phyloP scores from a whole-genome alignment of 2,329 filamentous ascomycete genomes.

The Ophiostoma piceae region DNA sequence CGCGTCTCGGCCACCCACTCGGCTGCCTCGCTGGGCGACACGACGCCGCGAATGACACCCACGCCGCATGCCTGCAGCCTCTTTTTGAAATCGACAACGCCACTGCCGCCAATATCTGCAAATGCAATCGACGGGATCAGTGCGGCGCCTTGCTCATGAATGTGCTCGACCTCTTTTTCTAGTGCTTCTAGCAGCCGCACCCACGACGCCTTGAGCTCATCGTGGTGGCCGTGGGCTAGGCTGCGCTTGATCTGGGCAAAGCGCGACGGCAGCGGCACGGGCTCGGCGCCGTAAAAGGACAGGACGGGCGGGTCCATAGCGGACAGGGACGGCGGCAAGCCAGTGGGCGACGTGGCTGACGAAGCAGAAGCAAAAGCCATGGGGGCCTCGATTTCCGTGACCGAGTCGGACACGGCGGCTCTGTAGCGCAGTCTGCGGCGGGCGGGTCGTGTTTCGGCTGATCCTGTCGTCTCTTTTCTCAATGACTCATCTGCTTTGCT shows the following conservation, averaged over 20 bases:
- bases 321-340: background rate
- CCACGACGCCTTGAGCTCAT: conserved; percentile 51
- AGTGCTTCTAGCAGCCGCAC: conserved; percentile 48
- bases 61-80: conserved; percentile 59
- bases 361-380: background rate
- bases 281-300: conserved; percentile 54
- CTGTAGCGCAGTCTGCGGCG: background rate
- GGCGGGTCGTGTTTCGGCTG: background rate
- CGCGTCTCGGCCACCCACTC: conserved; percentile 55
- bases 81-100: conserved; percentile 50
- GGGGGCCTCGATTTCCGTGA: background rate
- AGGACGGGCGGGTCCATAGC: conserved; percentile 48
- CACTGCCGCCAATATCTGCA: conserved; percentile 43
- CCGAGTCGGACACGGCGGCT: background rate
- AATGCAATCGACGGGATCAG: conserved; percentile 55
- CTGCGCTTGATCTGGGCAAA: conserved; percentile 53
- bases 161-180: conserved; percentile 41
- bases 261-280: conserved; percentile 53
- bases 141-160: conserved; percentile 42
- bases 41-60: conserved; percentile 60
- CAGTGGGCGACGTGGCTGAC: background rate
- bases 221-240: conserved; percentile 51
- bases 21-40: conserved; percentile 53
- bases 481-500: no score
- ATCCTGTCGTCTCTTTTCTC: background rate